Evolutionary conservation across 2,329 filamentous ascomycete genomes (phyloP).

Genomic region (Conoideocrella luteorostrata): DNA sequence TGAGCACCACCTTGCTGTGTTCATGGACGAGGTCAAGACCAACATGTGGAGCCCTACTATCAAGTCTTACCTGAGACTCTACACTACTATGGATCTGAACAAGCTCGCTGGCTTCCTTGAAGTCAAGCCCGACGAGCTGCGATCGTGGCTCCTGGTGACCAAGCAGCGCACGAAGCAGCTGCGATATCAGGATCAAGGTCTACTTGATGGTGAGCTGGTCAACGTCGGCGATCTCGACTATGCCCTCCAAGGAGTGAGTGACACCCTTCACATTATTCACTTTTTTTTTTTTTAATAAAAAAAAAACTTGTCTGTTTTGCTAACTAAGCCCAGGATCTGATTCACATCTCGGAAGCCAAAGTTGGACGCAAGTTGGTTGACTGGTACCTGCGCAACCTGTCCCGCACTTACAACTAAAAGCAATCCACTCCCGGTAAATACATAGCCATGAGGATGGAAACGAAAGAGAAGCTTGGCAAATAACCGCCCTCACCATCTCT

Average conservation of each 20-base stretch:
- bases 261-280: background rate
- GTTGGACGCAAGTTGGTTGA: conserved; percentile 94
- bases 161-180: conserved; percentile 98
- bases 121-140: conserved; percentile 90
- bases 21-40: conserved; percentile 99
- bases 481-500: background rate
- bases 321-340: conserved; percentile 63
- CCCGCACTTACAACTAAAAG: conserved; percentile 71
- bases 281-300: conserved; percentile 19
- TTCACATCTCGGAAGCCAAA: conserved; percentile 98
- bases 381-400: conserved; percentile 97
- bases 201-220: conserved; percentile 87
- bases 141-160: conserved; percentile 90
- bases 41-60: conserved; percentile 97
- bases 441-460: background rate
- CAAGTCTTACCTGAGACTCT: conserved; percentile 97
- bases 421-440: background rate
- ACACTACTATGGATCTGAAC: conserved; percentile 98
- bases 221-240: conserved; percentile 96
- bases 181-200: conserved; percentile 80
- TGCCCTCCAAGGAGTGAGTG: conserved; percentile 82
- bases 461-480: background rate
- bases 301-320: conserved; percentile 5
- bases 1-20: conserved; percentile 93
- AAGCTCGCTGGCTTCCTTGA: conserved; percentile 97